Conservation (phyloP, 768 basidiomycete species). For the Tricholoma saponaceum region DNA sequence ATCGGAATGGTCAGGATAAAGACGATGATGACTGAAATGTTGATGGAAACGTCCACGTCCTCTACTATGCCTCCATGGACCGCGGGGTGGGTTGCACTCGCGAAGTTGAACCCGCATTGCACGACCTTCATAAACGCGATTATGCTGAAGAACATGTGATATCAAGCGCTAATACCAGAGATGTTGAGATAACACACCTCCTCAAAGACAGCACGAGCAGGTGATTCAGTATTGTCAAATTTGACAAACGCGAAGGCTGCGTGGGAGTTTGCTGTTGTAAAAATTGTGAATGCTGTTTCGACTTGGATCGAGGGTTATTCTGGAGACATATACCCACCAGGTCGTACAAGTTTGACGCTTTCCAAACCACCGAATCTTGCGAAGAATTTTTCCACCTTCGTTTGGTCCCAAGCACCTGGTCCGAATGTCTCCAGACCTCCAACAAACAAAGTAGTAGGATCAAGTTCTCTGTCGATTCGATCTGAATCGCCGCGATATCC, state of each 20-base stretch:
- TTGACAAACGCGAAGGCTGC: constrained; percentile 80
- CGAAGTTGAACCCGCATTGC: constrained; percentile 73
- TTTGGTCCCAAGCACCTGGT: constrained; percentile 65
- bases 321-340: constrained; percentile 38
- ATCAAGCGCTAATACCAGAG: not conserved
- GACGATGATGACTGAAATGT: constrained; percentile 23
- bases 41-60: constrained; percentile 39
- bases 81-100: constrained; percentile 58
- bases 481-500: constrained; percentile 11
- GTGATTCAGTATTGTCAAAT: constrained; percentile 58
- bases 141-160: constrained; percentile 47
- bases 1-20: constrained; percentile 18
- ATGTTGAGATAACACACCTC: constrained; percentile 40
- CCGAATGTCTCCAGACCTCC: constrained; percentile 70
- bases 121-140: constrained; percentile 63
- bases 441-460: constrained; percentile 71
- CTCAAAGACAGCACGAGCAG: constrained; percentile 61
- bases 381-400: constrained; percentile 55
- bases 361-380: constrained; percentile 61
- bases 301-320: not conserved
- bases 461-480: constrained; percentile 39
- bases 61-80: constrained; percentile 42
- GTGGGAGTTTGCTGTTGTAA: constrained; percentile 47
- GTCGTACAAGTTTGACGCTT: constrained; percentile 60
- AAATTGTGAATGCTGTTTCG: not conserved